Evolutionary conservation across 2,329 filamentous ascomycete genomes (phyloP).

Genomic region (Phoma herbarum): DNA sequence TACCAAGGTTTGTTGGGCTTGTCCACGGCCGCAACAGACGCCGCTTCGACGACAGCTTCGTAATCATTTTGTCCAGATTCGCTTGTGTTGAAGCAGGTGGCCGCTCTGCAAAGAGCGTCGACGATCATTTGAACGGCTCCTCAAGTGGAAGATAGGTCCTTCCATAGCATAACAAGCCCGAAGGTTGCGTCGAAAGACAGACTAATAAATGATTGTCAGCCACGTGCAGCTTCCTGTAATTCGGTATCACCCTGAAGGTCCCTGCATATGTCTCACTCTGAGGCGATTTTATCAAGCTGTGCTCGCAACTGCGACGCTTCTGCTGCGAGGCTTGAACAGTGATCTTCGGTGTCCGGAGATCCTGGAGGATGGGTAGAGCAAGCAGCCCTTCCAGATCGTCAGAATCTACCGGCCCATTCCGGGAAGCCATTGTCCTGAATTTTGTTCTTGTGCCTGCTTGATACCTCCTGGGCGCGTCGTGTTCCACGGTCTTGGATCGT

Average conservation of each 20-base stretch:
- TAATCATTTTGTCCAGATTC: background rate
- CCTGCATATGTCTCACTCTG: background rate
- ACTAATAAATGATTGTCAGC: background rate
- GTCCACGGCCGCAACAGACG: background rate
- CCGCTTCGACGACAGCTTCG: background rate
- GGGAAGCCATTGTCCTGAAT: background rate
- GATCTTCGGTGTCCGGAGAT: background rate
- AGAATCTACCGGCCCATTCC: background rate
- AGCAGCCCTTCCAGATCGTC: background rate
- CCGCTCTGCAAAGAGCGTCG: background rate
- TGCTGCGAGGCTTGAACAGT: background rate
- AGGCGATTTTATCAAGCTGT: background rate
- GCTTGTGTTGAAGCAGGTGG: background rate
- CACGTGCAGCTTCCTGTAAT: conserved; percentile 1
- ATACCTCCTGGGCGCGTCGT: conserved; percentile 3
- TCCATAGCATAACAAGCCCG: background rate
- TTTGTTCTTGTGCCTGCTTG: background rate
- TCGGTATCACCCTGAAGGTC: background rate
- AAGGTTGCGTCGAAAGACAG: background rate
- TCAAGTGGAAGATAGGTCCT: background rate
- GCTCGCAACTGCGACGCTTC: background rate
- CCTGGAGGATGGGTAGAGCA: background rate
- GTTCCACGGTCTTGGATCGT: conserved; percentile 1
- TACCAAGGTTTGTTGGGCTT: background rate
- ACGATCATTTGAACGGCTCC: background rate